Base-by-base conservation (phyloP, 306 rosid species). In the Prunus persica region DNA sequence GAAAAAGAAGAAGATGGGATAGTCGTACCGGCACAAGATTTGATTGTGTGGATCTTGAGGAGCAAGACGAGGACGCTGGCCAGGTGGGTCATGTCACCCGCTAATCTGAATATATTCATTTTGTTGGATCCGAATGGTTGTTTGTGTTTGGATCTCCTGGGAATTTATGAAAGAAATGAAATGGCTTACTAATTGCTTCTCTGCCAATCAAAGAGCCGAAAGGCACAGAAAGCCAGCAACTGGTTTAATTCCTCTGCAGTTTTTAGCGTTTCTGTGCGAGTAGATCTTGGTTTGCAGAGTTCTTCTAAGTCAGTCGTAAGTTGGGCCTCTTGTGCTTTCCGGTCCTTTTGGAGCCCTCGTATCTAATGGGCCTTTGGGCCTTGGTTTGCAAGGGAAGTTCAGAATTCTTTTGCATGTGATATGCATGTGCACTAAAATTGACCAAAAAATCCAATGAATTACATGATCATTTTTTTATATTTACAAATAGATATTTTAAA, bases 31-130 rank as follows among this genome's bases (percentile, higher is more conserved):
- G 92, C 96, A 41, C 96, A 90, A 51, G 96, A 88, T 81, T 90
- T 88, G 87, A 88, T 90, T 28, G 96, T 90, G 81, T 90, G 92
- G 83, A 90, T 90, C 89, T 90, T 90, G 84, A 88, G 92, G 54
- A 90, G 96, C 72, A 90, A 81, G 74, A 90, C 96, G 82, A 90
- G 89, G 71, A 90, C 85, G 78, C 96, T 90, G 72, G 89, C 89
- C 65, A 90, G 77, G 79, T 90, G 96, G 87, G 91, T 90, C 96
- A 90, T 88, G 72, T 90, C 96, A 45, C 92, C 96, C 5, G 88
- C 87, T 71, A 90, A 83, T 74, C 96, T 84, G 91, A 90, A 90
- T 27, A 88, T 64, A 76, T 90, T 90, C 92, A 90, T 90, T 79
- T 52, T 77, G 77, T 32, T 38, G 67, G 22, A 73, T 79, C 75